These are phyloP conservation scores for Guadua angustifolia DNA, from an alignment of 176 grass and related monocot species.

Conservation along the genomic window DNA sequence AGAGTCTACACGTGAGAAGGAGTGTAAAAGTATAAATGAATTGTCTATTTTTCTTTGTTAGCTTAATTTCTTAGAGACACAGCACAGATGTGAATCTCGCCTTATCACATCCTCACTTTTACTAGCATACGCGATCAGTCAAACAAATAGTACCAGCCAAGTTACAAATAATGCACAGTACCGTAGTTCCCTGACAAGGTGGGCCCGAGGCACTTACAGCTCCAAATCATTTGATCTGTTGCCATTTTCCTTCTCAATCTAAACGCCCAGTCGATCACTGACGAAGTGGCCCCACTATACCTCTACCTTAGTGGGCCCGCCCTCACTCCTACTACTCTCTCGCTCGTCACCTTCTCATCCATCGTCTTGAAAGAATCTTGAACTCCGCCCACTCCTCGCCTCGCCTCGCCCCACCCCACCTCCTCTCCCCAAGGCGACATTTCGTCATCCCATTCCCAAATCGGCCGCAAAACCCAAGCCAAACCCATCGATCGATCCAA, in stretches of 20 bases:
- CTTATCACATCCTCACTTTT: too few relatives aligned
- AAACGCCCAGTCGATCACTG: neutral
- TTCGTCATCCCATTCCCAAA: slow-evolving; percentile 46
- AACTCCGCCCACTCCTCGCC: slow-evolving; percentile 35
- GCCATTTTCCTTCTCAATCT: neutral
- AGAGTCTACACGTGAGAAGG: too few relatives aligned
- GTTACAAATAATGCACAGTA: neutral
- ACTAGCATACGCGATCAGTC: too few relatives aligned
- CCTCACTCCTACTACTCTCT: slow-evolving; percentile 5
- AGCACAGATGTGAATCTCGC: too few relatives aligned
- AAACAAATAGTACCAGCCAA: neutral
- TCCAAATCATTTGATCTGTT: neutral
- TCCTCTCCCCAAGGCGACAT: slow-evolving; percentile 50
- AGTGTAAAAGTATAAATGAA: too few relatives aligned
- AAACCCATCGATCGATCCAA: slow-evolving; percentile 33
- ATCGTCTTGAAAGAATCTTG: slow-evolving; percentile 43
- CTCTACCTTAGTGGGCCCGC: slow-evolving; percentile 27
- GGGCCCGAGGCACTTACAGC: neutral
- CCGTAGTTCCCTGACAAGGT: neutral
- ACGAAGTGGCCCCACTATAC: neutral
- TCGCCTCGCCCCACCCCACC: neutral
- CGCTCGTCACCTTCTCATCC: slow-evolving; percentile 28
- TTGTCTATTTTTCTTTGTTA: too few relatives aligned
- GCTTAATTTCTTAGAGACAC: too few relatives aligned
- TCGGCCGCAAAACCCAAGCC: slow-evolving; percentile 15